A percentile compares a stretch with the other conserved stretches of the same genome.
Conservation (phyloP, 495 filamentous ascomycete species). For the Penicillium psychrofluorescens region DNA sequence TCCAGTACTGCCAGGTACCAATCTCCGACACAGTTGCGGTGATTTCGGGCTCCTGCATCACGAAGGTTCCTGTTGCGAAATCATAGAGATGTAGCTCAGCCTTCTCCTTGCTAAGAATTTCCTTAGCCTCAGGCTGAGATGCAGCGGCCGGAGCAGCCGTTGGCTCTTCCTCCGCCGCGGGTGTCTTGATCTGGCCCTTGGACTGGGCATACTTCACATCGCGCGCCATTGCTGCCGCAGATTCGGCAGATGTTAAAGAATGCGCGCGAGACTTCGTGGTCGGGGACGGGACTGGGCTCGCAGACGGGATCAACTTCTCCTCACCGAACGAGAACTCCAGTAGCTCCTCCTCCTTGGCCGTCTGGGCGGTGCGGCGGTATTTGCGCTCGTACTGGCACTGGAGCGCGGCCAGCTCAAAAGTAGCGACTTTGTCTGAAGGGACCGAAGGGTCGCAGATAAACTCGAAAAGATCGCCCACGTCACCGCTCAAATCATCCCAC, state of each 20-base stretch:
- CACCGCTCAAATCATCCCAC: conserved; percentile 92
- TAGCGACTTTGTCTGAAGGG: conserved; percentile 59
- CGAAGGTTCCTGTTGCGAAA: conserved; percentile 73
- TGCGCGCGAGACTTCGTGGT: conserved; percentile 34
- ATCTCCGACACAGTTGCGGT: conserved; percentile 76
- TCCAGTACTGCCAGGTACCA: conserved; percentile 92
- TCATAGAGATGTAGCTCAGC: conserved; percentile 94
- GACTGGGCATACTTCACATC: conserved; percentile 40
- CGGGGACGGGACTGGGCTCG: conserved; percentile 69
- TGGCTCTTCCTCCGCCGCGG: conserved; percentile 14
- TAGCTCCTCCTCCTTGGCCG: conserved; percentile 75
- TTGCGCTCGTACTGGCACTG: conserved; percentile 98
- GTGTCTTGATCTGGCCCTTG: conserved; percentile 31
- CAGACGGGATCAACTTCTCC: conserved; percentile 72
- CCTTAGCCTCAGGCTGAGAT: conserved; percentile 58
- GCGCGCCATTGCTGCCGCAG: conserved; percentile 34
- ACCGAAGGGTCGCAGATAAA: conserved; percentile 83
- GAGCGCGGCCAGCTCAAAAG: conserved; percentile 76
- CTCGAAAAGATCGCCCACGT: conserved; percentile 88
- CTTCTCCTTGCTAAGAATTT: conserved; percentile 65
- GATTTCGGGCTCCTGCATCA: conserved; percentile 68
- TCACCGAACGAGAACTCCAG: conserved; percentile 72
- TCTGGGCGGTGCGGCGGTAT: conserved; percentile 67
- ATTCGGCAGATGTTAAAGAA: conserved; percentile 25
- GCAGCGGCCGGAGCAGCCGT: conserved; percentile 49